Percentiles rank a stretch among this genome's conserved stretches.
These are phyloP conservation scores for Lactifluus echinatus DNA, from an alignment of 768 basidiomycete species.

Conservation along the genomic window DNA sequence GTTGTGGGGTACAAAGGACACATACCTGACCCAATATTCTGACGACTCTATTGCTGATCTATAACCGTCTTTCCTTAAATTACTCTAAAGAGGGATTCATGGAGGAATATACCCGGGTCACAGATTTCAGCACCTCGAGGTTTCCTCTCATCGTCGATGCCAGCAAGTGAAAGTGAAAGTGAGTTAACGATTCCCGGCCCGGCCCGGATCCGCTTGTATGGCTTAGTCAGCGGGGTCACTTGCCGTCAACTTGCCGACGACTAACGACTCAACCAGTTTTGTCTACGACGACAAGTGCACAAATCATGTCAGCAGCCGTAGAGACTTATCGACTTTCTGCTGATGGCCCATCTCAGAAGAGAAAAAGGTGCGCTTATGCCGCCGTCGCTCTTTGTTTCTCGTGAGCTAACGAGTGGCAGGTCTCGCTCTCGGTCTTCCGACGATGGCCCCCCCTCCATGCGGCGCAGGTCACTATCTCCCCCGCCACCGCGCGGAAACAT, in stretches of 20 bases:
- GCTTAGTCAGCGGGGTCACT: constrained; percentile 6
- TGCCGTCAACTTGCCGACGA: not conserved
- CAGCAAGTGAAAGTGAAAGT: too few species aligned
- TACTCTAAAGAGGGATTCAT: not conserved
- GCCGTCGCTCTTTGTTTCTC: not conserved
- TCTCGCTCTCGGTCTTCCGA: constrained; percentile 28
- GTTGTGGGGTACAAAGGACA: not conserved
- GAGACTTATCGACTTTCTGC: not conserved
- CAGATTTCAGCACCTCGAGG: constrained; percentile 41
- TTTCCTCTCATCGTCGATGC: constrained; percentile 50
- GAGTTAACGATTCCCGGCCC: too few species aligned
- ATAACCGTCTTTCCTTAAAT: not conserved
- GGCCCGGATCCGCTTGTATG: too few species aligned
- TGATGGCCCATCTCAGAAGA: constrained; percentile 10
- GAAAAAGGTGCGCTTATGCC: constrained; percentile 12
- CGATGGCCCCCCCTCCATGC: constrained; percentile 34
- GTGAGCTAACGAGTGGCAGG: constrained; percentile 17
- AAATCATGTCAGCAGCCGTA: constrained; percentile 11
- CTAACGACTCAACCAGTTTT: not conserved
- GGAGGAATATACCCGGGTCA: constrained; percentile 40
- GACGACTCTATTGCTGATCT: constrained; percentile 64
- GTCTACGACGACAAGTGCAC: not conserved
- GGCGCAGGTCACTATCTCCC: constrained; percentile 37
- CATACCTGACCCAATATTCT: constrained; percentile 70
- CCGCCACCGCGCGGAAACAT: constrained; percentile 25